Conservation (phyloP, 2,329 filamentous ascomycete species). For the Ceratocystis variospora region DNA sequence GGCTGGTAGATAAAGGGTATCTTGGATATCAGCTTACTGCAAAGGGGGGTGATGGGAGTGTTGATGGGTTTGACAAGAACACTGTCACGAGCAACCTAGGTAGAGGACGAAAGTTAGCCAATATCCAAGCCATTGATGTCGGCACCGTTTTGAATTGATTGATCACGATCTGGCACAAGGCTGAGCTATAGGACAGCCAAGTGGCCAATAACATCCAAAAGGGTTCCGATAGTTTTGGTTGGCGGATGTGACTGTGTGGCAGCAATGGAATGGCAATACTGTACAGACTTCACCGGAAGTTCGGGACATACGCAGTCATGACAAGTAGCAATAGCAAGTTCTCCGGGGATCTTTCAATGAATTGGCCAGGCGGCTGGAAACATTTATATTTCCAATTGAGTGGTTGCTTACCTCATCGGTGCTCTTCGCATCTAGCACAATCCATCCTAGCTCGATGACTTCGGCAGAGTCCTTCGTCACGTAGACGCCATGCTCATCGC, state of each 20-base stretch:
- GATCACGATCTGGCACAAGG: not conserved
- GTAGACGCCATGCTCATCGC: constrained; percentile 97
- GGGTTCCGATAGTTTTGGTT: not conserved
- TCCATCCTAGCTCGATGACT: constrained; percentile 98
- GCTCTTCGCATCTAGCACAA: constrained; percentile 78
- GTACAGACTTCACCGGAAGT: not conserved
- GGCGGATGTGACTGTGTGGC: not conserved
- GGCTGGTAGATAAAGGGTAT: not conserved
- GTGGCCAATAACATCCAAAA: not conserved
- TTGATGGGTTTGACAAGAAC: constrained; percentile 97
- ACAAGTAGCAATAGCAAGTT: not conserved
- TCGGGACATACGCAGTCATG: not conserved
- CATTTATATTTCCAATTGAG: not conserved
- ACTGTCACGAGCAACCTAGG: constrained; percentile 80
- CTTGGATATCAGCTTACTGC: constrained; percentile 51
- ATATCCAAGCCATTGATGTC: no score
- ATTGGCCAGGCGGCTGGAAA: not conserved
- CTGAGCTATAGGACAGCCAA: not conserved
- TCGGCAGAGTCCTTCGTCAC: constrained; percentile 98
- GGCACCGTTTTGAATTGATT: not conserved
- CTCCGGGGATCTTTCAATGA: not conserved
- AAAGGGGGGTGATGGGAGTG: constrained; percentile 94
- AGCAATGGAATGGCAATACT: not conserved
- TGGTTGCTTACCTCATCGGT: constrained; percentile 67
- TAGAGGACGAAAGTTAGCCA: constrained; percentile 17